Percentiles rank a stretch among this genome's conserved stretches.
Evolutionary conservation across 176 grass and related monocot species (phyloP).

Genomic region (Chrysopogon serrulatus): DNA sequence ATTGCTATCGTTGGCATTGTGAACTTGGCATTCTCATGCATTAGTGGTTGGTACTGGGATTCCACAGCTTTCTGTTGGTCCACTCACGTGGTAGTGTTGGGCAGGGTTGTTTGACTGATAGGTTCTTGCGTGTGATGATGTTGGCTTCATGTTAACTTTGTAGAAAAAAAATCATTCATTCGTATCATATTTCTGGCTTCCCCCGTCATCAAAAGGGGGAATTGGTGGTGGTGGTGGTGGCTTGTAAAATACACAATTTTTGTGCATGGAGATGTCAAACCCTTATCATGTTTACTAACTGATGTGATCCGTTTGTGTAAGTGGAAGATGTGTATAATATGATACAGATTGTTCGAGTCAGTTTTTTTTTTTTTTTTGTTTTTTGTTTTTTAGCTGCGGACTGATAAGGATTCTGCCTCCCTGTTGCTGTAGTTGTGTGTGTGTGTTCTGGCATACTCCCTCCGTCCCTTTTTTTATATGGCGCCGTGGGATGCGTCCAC

Average conservation of each 20-base stretch:
- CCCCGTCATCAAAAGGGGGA: not conserved
- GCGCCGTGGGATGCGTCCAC: no score
- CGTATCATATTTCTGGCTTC: not conserved
- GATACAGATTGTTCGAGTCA: no score
- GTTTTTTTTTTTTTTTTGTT: no score
- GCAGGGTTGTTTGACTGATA: slow-evolving; percentile 11
- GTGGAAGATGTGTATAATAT: slow-evolving; percentile 16
- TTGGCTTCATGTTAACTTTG: slow-evolving; percentile 15
- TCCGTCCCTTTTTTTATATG: no score
- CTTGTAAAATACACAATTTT: slow-evolving; percentile 28
- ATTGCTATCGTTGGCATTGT: slow-evolving; percentile 17
- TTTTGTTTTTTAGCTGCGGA: no score
- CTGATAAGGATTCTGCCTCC: no score
- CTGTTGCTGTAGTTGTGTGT: no score
- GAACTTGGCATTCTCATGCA: not conserved
- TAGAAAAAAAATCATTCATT: slow-evolving; percentile 30
- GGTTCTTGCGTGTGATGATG: slow-evolving; percentile 18
- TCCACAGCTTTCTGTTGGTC: not conserved
- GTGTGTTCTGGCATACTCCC: no score
- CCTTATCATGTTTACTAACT: not conserved
- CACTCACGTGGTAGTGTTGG: not conserved
- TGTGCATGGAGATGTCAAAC: slow-evolving; percentile 8
- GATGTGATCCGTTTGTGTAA: not conserved
- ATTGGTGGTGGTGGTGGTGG: slow-evolving; percentile 15
- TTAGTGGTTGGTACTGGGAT: not conserved